phyloP scores from a whole-genome alignment of 192 early-diverging fungal genomes.

The Coemansia sp. region DNA sequence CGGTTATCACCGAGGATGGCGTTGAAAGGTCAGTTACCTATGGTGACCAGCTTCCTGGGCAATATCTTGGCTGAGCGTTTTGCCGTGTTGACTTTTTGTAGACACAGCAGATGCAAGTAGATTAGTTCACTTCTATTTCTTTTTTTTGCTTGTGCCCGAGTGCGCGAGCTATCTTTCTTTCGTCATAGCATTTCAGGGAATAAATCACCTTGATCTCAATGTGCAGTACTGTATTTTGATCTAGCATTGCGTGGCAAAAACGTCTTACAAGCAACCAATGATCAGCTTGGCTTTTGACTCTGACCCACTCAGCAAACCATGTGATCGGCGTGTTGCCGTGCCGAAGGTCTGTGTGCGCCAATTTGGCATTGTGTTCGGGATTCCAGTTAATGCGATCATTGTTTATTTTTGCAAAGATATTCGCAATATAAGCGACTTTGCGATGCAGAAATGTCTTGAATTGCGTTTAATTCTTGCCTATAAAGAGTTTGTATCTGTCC shows the following conservation, averaged over 20 bases:
- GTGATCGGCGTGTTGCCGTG: not conserved
- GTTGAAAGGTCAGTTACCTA: slow-evolving; percentile 87
- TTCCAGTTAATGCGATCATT: not conserved
- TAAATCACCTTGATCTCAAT: not conserved
- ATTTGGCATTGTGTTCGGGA: not conserved
- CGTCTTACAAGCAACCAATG: not conserved
- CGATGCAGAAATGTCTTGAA: not conserved
- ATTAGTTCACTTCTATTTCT: not conserved
- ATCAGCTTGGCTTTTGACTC: not conserved
- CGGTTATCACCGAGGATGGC: slow-evolving; percentile 85
- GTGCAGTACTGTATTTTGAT: not conserved
- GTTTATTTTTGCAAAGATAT: not conserved
- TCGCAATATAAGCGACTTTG: not conserved
- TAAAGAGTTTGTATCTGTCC: too few species aligned
- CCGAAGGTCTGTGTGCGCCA: not conserved
- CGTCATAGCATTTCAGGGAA: not conserved
- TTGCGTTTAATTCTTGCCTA: not conserved
- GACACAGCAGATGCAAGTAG: not conserved
- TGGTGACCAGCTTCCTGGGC: slow-evolving; percentile 69
- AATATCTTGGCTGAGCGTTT: slow-evolving; percentile 32
- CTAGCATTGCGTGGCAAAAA: not conserved
- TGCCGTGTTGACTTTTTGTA: not conserved
- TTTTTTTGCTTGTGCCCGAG: not conserved
- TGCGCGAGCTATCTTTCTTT: too few species aligned
- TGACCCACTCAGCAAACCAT: not conserved